Conservation (phyloP, 1,284 basidiomycete genomes). For the Neolentinus lepideus region DNA sequence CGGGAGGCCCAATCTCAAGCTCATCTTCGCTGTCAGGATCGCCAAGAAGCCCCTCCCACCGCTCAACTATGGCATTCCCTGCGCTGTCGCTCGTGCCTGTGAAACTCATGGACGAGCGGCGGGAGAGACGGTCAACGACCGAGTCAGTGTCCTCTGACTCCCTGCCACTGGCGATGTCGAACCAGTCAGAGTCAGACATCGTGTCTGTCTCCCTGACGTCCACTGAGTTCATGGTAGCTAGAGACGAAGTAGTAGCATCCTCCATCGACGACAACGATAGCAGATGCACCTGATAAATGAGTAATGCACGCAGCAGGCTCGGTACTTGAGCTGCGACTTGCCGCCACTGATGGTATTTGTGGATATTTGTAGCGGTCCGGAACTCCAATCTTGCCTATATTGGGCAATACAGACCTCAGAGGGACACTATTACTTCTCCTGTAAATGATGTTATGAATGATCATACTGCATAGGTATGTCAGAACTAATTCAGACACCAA, state of each 20-base stretch:
- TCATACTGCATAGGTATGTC: too few relatives aligned
- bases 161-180: constrained; percentile 60
- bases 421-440: too few relatives aligned
- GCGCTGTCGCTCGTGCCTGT: constrained; percentile 38
- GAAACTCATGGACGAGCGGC: constrained; percentile 57
- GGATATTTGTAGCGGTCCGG: background rate
- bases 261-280: background rate
- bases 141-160: constrained; percentile 58
- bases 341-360: background rate
- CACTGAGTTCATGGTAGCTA: background rate
- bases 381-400: too few relatives aligned
- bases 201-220: background rate
- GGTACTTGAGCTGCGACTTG: background rate
- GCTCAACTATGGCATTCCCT: constrained; percentile 55
- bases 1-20: constrained; percentile 18
- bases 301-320: background rate
- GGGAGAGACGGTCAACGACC: constrained; percentile 47
- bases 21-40: constrained; percentile 42
- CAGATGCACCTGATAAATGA: background rate
- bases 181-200: constrained; percentile 71
- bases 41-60: constrained; percentile 68
- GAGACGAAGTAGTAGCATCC: background rate
- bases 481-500: too few relatives aligned
- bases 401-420: too few relatives aligned
- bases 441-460: too few relatives aligned